Base-by-base conservation (phyloP, 192 early-diverging fungal genomes). In the Haplosporangium gracile region DNA sequence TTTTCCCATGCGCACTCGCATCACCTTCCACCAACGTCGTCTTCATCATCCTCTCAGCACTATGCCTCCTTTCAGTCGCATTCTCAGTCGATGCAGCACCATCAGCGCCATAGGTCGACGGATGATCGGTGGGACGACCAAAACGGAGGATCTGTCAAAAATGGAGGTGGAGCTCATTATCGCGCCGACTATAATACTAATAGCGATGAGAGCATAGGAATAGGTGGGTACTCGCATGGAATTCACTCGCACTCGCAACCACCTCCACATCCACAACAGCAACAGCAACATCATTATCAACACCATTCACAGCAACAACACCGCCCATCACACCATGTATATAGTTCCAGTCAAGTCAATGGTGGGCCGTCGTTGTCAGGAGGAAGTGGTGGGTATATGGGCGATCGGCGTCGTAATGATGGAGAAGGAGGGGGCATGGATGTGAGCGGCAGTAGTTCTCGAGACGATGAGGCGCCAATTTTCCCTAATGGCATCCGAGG, bases 401-500 rank as follows among this genome's bases (percentile, higher is more conserved):
- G 51, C 9, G 79, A 80, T 68, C 72, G 72, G 16, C 79, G 57
- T 32, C 53, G 72, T 4, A 80, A 32, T 69, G 79, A 80, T 22
- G 43, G 38, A 29, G n/a, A 13, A n/a, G 79, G 74, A 20, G 42
- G 38, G 29, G n/a, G n/a, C 11, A 1, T 40, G n/a, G 29, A 65
- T 32, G 26, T 32, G 26, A 65, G 60, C 29, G 3, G 42, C 3
- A 40, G 29, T 1, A 40, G 60, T 26, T 26, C 55, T 22, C 16
- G 22, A 45, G 75, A 74, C 3, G 81, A 82, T 22, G 81, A 82
- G 18, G 60, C 75, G 7, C 81, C 83, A 6, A 85, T 80, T 29
- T 85, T 77, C 34, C 43, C 55, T n/a, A 79, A 80, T 49, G 84
- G 84, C 4, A 38, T 86, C 7, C 74, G 84, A 68, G 84, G 84